Conservation (phyloP, 139 green algal genomes). For the Coelastrella sp. region DNA sequence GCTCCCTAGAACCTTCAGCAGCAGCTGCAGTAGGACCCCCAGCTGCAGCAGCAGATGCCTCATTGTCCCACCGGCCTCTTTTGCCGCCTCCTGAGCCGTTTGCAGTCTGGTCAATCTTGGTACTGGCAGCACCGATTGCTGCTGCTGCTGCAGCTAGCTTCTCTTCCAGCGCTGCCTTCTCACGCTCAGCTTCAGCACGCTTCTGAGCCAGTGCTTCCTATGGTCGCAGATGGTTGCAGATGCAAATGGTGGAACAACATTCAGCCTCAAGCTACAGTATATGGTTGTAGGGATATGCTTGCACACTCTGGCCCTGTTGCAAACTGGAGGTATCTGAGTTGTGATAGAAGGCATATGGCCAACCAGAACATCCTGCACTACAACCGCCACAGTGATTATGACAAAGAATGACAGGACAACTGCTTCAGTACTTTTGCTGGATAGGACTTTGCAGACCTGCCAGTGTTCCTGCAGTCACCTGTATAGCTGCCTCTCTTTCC, state of each 20-base stretch:
- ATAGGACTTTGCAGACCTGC: too few relatives aligned
- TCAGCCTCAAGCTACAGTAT: too few relatives aligned
- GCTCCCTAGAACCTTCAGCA: background rate
- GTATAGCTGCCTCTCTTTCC: constrained; percentile 68
- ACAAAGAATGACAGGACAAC: too few relatives aligned
- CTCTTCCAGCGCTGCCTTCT: background rate
- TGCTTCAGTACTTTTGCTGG: too few relatives aligned
- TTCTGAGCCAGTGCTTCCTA: background rate
- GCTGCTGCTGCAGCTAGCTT: constrained; percentile 1
- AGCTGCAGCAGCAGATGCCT: background rate
- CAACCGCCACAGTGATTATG: too few relatives aligned
- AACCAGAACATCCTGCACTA: too few relatives aligned
- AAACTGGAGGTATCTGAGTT: too few relatives aligned
- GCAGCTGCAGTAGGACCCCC: background rate
- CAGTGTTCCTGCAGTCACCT: too few relatives aligned
- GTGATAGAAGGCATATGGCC: too few relatives aligned
- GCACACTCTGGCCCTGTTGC: too few relatives aligned
- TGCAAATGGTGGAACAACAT: too few relatives aligned
- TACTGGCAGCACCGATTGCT: background rate
- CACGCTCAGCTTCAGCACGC: background rate
- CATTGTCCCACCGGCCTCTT: background rate
- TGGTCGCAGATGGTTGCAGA: background rate
- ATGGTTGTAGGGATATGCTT: too few relatives aligned
- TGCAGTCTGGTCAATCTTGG: background rate
- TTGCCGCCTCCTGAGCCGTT: background rate